Evolutionary conservation across 2,329 filamentous ascomycete genomes (phyloP), one percentile per base, ranked within the genome.

Genomic region (Tricladium varicosporioides): DNA sequence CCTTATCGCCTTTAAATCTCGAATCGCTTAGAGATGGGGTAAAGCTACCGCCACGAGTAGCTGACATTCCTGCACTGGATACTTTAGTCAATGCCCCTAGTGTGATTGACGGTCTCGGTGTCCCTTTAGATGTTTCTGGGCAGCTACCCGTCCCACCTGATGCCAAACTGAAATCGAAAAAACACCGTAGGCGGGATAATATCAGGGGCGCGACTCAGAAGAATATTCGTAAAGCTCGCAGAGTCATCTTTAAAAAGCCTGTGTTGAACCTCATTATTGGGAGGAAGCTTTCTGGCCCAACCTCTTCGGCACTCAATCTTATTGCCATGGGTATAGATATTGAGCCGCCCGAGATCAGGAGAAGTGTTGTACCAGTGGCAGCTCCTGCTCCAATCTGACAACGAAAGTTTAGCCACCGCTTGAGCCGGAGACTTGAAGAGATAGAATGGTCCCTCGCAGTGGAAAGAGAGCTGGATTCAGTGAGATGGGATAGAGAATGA

Each of bases 191-290:
- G 8, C 31, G 14, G 13, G 45, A 10, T 16, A 43, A 14, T 31
- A 31, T 36, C 19, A 49, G 43, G 53, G 54, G 53, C 44, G 42
- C 36, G 8, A 36, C 53, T 43, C 53, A 14, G 48, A 19, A 4
- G 19, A 27, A 27, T 27, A 27, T 57, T 33, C 59, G 64, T 14
- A 59, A 56, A 32, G 52, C 49, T 36, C 52, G 65, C 33, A 45
- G 51, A 5, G 11, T 60, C 19, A 9, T 65, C 3, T 48, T 69
- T 19, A 57, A 56, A 27, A 66, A 58, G 31, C 48, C 54, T 13
- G 51, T 69, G 9, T 58, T 69, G n/a, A 40, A 45, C 3, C 14
- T 68, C 1, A 44, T 67, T 7, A 18, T 69, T 8, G 67, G 67
- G 7, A 62, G 67, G 48, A 58, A 67, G 18, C 58, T 69, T 32